A percentile compares a stretch with the other conserved stretches of the same genome.
Evolutionary conservation across 805 yeast species (phyloP).

Genomic region (Starmerella floricola): DNA sequence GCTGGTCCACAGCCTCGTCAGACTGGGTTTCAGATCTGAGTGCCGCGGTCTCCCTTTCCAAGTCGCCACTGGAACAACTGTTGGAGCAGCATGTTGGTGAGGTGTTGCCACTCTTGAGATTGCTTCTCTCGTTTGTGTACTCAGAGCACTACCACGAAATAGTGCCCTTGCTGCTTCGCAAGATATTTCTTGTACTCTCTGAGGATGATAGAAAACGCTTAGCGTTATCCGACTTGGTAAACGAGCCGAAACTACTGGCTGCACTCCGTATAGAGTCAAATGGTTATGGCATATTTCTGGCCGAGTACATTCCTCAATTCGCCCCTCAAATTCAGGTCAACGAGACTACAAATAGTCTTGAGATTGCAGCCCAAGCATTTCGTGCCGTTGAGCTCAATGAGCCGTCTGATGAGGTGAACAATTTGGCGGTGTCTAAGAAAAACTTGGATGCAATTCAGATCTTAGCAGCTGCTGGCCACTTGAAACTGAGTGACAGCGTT

Average conservation of each 20-base stretch:
- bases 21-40: slow-evolving; percentile 8
- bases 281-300: slow-evolving; percentile 7
- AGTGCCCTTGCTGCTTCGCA: background rate
- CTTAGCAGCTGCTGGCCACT: slow-evolving; percentile 3
- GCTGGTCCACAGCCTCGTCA: background rate
- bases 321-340: background rate
- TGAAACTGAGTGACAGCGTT: background rate
- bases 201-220: background rate
- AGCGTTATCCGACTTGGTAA: background rate
- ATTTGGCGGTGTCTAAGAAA: background rate
- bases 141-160: background rate
- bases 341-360: background rate
- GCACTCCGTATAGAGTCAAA: background rate
- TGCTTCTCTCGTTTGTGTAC: slow-evolving; percentile 1
- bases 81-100: background rate
- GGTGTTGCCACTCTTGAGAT: background rate
- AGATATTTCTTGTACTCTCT: background rate
- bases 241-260: background rate
- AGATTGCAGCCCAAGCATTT: slow-evolving; percentile 7
- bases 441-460: slow-evolving; percentile 11
- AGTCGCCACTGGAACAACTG: background rate
- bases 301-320: slow-evolving; percentile 11
- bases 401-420: background rate
- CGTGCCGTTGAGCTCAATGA: slow-evolving; percentile 1
- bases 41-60: background rate